Base-by-base conservation (phyloP, 2,329 filamentous ascomycete genomes). In the Thyridium curvatum region DNA sequence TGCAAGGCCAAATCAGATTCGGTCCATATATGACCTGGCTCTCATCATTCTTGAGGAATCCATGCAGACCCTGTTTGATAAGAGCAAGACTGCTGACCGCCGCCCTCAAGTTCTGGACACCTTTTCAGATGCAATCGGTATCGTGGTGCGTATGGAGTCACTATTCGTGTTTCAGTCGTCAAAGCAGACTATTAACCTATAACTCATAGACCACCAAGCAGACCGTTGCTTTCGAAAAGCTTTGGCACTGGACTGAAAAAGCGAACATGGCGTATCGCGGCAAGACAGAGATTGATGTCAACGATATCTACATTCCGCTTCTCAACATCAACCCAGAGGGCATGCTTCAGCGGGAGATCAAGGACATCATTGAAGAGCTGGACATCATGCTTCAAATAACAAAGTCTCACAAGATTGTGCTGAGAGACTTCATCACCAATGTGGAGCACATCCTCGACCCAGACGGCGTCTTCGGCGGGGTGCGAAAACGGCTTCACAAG, bases 351-450 rank as follows among this genome's bases (percentile, higher is more conserved):
- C 50, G 55, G 0, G 68, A 72, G 37, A 62, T 67, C 9, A 65
- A 68, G 35, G 68, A 72, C 32, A 68, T 72, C 16, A 47, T 65
- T 2, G 68, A 71, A 12, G 68, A 73, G 42, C 55, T 73, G 0
- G 61, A 65, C 8, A 72, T 72, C 37, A 69, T 72, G 53, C 49
- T 62, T 0, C 54, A 60, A 12, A 26, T 26, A 6, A 26, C 45
- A 46, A 8, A 49, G 53, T 7, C 38, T 46, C 1, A 51, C 47
- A 47, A 4, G 42, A 36, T 28, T 47, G 2, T 14, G 39, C 16
- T 40, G 55, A 32, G 35, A 52, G 21, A 26, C 21, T 26, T 26
- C 10, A 17, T 42, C 45, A 18, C 21, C 6, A 26, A 26, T 31
- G 52, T 34, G 14, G 32, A 34, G 32, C 16, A 15, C 13, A 34